These are phyloP conservation scores for Scutellaria minor DNA, from an alignment of 257 asterid genomes.

Conservation along the genomic window DNA sequence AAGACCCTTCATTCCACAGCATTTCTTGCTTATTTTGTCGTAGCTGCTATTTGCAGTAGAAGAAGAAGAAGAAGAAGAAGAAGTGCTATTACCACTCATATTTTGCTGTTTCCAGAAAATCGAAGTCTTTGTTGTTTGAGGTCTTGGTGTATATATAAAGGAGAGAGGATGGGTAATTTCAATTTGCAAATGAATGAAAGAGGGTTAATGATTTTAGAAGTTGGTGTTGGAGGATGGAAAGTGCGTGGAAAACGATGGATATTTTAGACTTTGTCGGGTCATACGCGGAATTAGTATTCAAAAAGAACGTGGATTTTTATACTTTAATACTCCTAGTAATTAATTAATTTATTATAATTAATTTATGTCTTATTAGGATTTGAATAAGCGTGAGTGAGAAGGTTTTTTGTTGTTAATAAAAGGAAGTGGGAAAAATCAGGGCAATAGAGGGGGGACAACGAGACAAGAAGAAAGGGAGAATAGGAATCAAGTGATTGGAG, in stretches of 20 bases:
- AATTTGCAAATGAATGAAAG: background rate
- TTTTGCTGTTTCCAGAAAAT: constrained; percentile 5
- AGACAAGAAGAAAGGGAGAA: constrained; percentile 27
- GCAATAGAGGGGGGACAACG: constrained; percentile 42
- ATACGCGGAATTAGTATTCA: constrained; percentile 35
- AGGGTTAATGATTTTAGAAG: constrained; percentile 20
- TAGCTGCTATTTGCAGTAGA: background rate
- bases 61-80: too few species aligned
- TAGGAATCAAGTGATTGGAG: constrained; percentile 35
- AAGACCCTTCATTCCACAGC: constrained; percentile 40
- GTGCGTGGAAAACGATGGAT: constrained; percentile 46
- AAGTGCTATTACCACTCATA: background rate
- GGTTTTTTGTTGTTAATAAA: background rate
- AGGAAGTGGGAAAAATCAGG: constrained; percentile 15
- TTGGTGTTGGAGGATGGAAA: constrained; percentile 33
- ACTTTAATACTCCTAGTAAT: background rate
- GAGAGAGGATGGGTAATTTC: background rate
- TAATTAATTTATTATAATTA: too few species aligned
- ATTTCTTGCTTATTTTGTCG: constrained; percentile 34
- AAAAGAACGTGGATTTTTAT: constrained; percentile 8
- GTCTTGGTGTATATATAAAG: background rate
- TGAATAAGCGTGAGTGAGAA: too few species aligned
- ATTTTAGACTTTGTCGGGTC: constrained; percentile 35
- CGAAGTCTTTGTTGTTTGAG: background rate
- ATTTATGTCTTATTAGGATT: too few species aligned